A percentile compares a stretch with the other conserved stretches of the same genome.
These are phyloP conservation scores for Eremothecium cymbalariae DNA, from an alignment of 1,139 yeast genomes.

Conservation along the genomic window DNA sequence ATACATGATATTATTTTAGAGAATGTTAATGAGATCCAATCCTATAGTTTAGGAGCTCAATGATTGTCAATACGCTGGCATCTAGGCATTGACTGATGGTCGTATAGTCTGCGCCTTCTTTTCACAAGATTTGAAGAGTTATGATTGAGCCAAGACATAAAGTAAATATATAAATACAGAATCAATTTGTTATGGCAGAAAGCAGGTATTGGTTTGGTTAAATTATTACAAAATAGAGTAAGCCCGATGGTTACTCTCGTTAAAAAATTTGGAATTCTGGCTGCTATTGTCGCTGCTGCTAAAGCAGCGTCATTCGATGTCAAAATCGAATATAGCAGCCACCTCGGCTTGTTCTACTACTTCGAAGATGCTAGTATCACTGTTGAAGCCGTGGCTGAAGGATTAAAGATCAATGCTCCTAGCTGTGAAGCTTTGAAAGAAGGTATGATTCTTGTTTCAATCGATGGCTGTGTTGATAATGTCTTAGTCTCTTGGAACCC, in stretches of 20 bases:
- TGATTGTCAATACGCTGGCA: too few species aligned
- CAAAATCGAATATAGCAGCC: conserved; percentile 17
- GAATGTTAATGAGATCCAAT: too few species aligned
- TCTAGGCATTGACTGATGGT: too few species aligned
- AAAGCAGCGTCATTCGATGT: conserved; percentile 18
- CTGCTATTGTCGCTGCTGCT: conserved; percentile 11
- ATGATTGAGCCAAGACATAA: too few species aligned
- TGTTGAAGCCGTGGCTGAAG: conserved; percentile 17
- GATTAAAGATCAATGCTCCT: conserved; percentile 16
- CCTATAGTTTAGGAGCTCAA: too few species aligned
- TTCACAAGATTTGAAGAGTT: too few species aligned
- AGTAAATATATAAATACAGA: too few species aligned
- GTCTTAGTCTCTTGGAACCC: conserved; percentile 22
- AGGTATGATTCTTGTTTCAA: conserved; percentile 21
- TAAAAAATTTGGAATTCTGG: conserved; percentile 11
- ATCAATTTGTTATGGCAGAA: too few species aligned
- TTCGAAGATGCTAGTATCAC: conserved; percentile 17
- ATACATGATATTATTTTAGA: too few species aligned
- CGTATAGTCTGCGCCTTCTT: too few species aligned
- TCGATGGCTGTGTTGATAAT: conserved; percentile 14
- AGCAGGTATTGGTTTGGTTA: too few species aligned
- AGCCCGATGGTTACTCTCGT: conserved; percentile 11
- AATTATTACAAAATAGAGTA: conserved; percentile 16
- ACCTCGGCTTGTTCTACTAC: conserved; percentile 19
- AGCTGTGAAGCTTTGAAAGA: conserved; percentile 17